Conservation (phyloP, 192 early-diverging fungal genomes). For the Coemansia sp. region DNA sequence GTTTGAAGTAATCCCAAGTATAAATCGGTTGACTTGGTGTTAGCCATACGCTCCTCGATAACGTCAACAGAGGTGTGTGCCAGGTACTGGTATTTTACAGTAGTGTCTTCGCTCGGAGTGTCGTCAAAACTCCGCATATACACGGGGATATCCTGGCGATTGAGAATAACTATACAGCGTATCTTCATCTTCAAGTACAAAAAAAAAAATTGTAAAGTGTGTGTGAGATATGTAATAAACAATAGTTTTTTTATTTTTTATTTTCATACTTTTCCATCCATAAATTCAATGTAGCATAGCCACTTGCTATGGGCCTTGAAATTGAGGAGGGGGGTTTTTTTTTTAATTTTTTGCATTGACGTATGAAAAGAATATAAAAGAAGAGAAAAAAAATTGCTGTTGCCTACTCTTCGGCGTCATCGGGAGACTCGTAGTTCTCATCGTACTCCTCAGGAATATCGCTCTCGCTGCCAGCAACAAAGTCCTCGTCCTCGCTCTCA, state of each 20-base stretch:
- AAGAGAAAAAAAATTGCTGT: not conserved
- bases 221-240: no score
- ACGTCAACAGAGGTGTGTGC: slow-evolving; percentile 91
- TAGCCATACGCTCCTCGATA: slow-evolving; percentile 64
- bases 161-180: slow-evolving; percentile 39
- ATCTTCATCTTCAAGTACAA: slow-evolving; percentile 25
- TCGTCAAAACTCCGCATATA: slow-evolving; percentile 80
- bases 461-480: slow-evolving; percentile 73
- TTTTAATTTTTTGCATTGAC: not conserved
- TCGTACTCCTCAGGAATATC: slow-evolving; percentile 82
- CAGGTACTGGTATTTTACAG: slow-evolving; percentile 89
- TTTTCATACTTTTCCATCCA: not conserved
- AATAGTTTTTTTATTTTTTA: no score
- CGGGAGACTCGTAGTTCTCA: slow-evolving; percentile 60
- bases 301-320: not conserved
- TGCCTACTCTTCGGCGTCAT: slow-evolving; percentile 25
- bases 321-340: not conserved
- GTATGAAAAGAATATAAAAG: not conserved
- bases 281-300: not conserved
- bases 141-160: slow-evolving; percentile 80
- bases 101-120: slow-evolving; percentile 58
- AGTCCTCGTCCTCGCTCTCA: slow-evolving; percentile 88
- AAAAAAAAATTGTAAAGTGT: not conserved
- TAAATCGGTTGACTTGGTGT: slow-evolving; percentile 68
- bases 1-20: slow-evolving; percentile 88